A percentile compares a stretch with the other conserved stretches of the same genome.
phyloP scores from a whole-genome alignment of 2,329 filamentous ascomycete genomes.

The Cryphonectria carpinicola region DNA sequence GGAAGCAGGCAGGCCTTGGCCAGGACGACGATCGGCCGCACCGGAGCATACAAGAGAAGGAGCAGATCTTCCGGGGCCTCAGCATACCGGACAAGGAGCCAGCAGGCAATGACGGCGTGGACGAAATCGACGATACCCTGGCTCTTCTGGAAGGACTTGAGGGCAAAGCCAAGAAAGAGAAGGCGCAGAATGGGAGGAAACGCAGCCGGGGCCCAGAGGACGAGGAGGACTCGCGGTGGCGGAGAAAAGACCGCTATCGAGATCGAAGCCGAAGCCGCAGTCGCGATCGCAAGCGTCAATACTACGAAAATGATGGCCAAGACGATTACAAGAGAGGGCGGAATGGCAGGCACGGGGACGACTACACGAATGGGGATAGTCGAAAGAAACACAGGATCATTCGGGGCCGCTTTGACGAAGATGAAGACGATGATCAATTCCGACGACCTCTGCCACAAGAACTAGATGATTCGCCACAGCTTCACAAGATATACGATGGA shows the following conservation, averaged over 20 bases:
- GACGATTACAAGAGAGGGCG: conserved; percentile 48
- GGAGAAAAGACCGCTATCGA: conserved; percentile 51
- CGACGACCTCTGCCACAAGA: conserved; percentile 70
- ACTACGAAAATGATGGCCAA: conserved; percentile 41
- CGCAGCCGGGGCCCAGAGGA: conserved; percentile 45
- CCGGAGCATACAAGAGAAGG: conserved; percentile 69
- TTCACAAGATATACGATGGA: conserved; percentile 89
- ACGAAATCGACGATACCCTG: conserved; percentile 89
- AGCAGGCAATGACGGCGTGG: conserved; percentile 45
- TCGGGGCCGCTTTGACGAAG: conserved; percentile 46
- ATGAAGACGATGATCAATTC: conserved; percentile 62
- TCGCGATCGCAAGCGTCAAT: conserved; percentile 45
- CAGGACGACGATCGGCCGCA: conserved; percentile 47
- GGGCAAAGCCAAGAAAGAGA: conserved; percentile 56
- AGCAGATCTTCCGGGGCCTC: conserved; percentile 87
- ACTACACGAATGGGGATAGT: conserved; percentile 58
- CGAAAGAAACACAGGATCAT: conserved; percentile 47
- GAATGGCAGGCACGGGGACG: conserved; percentile 55
- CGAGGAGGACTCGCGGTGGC: conserved; percentile 53
- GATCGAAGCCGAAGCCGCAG: conserved; percentile 47
- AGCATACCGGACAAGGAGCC: conserved; percentile 78
- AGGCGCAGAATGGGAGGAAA: conserved; percentile 40
- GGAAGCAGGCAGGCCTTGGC: conserved; percentile 42
- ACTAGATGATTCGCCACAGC: conserved; percentile 77
- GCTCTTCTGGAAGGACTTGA: conserved; percentile 88